Base-by-base conservation (phyloP, 768 basidiomycete species). In the Tulasnella sp. region DNA sequence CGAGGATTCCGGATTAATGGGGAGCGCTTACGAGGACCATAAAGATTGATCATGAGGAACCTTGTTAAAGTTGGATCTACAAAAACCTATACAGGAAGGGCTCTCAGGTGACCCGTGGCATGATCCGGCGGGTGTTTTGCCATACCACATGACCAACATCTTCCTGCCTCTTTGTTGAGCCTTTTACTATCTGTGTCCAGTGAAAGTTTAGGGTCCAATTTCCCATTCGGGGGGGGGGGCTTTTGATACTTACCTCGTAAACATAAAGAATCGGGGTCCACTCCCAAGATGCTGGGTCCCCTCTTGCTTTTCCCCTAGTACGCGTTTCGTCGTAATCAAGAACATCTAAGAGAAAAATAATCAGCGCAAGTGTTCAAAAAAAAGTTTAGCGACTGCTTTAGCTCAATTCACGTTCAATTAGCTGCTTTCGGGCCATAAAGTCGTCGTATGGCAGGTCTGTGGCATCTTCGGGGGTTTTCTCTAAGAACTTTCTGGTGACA, bases 181-280 rank as follows among this genome's bases (percentile, higher is more conserved):
- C 64, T 69, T 69, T 69, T 14, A 31, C 64, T 31, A 69, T 69
- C 64, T 69, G 14, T 69, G 14, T 69, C 14, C 24, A 24, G 9
- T 42, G 12, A 11, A 34, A 20, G 6, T 8, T 31, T 69, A 7
- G 28, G 11, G 18, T 69, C 9, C 0, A 1, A 16, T 69, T 28
- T 69, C 1, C 37, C 28, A 18, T 28, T 28, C 20, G 31, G 14
- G 28, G 20, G 34, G 31, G 14, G 28, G 20, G 34, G 31, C 1
- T 37, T 18, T 69, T 69, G 37, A 1, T 69, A 69, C 64, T 18
- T 5, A 69, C 64, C 64, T 69, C 64, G 20, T 31, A 69, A 37
- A 69, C 64, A 37, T 69, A 69, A 69, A 69, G 64, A 69, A 69
- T 69, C 34, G 64, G 64, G 8, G 64, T 69, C 64, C 64, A 69